Base-by-base conservation (phyloP, 441 rosid species). In the Manihot esculenta region DNA sequence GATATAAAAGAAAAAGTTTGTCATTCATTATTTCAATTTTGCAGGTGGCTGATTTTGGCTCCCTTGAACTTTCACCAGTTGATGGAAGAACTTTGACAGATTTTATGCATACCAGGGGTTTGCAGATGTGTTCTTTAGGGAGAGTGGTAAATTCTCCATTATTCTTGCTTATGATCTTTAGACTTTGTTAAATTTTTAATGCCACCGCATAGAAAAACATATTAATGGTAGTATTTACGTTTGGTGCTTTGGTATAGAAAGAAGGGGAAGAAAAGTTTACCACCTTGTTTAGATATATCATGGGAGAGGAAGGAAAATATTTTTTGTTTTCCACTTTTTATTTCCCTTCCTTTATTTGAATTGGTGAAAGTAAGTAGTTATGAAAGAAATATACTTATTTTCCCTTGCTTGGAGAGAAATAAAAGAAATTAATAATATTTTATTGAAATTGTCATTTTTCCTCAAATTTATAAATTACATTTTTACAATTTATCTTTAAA, bases 21-120 rank as follows among this genome's bases (percentile, higher is more conserved):
- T 50, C 18, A 49, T 66, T 78, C 68, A 47, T 27, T 62, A 26
- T 54, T 68, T 56, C 68, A 55, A 65, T 62, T 53, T 66, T 67
- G 76, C 78, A 88, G 91, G 93, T 85, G 57, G 77, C 88, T 57
- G 93, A 88, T 78, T 86, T 88, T 62, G 91, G 88, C 62, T 88
- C 91, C 18, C 88, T 88, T 24, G 89, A 87, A 74, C 93, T 85
- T 76, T 88, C 93, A 38, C 91, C 91, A 0, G 89, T 87, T 74
- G 94, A 87, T 80, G 91, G 94, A 64, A 84, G 81, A 72, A 83
- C 91, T 14, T 81, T 89, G 72, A 87, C 94, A 0, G 91, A 89
- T 72, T 87, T 89, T 76, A 84, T 87, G 91, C 91, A 87, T 78
- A 80, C 86, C 64, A 82, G 91, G 80, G 94, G 90, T 75, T 71